Base-by-base conservation (phyloP, 2,329 filamentous ascomycete genomes). In the Penicillium occitanis region DNA sequence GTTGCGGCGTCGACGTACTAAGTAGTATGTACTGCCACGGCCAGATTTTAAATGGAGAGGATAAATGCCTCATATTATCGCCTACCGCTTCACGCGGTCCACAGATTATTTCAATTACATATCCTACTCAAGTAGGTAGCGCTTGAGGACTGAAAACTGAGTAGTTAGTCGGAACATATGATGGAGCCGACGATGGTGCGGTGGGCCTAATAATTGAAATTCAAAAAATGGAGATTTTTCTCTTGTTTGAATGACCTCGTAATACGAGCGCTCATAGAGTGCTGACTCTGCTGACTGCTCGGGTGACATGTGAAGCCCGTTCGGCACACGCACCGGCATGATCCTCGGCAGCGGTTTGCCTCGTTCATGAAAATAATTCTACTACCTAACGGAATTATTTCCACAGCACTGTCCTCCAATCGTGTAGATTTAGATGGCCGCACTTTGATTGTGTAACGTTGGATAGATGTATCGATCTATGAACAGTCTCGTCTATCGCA, bases 61-160 rank as follows among this genome's bases (percentile, higher is more conserved):
- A 48, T 58, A 64, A 64, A 64, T 64, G 62, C 62, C 62, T 64
- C 62, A 64, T 64, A 64, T 37, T 37, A 35, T 53, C n/a, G 5
- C 5, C 37, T 28, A 19, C 40, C 25, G 14, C 22, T 33, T 58
- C 44, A 48, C 22, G 44, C 44, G 37, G 25, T 44, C 35, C 37
- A 44, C 57, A 44, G 6, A 5, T 25, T n/a, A n/a, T 33, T 28
- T 22, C 19, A 33, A 25, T 17, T 42, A 17, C 35, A 11, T 6
- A 10, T 28, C 13, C 17, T 37, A 35, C n/a, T 14, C 51, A 4
- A 33, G 50, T 33, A 19, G 6, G 46, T 14, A 25, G 30, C 6
- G 7, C 6, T 33, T 48, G 46, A 28, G 25, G 30, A 33, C 30
- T 33, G 30, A 33, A 33, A 33, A 33, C 30, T 33, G 10, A 33